Percentiles rank a stretch among this genome's conserved stretches.
These are phyloP conservation scores for Suillus lakei DNA, from an alignment of 768 basidiomycete species.

Conservation along the genomic window DNA sequence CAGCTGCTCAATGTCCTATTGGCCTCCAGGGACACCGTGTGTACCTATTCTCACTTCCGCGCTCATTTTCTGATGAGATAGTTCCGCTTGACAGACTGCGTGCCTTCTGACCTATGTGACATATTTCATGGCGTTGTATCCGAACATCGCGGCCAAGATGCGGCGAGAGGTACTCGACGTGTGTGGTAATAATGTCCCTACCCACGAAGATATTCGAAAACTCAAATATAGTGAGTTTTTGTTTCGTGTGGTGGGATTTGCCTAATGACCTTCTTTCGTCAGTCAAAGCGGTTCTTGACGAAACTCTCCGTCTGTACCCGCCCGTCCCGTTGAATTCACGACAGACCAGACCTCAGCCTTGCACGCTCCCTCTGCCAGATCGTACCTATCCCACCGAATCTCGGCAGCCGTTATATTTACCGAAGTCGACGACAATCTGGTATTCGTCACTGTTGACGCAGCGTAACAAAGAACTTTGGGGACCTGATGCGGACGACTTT, in stretches of 20 bases:
- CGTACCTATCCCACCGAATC: constrained; percentile 45
- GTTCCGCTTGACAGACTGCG: constrained; percentile 54
- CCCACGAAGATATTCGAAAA: constrained; percentile 58
- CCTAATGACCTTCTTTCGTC: constrained; percentile 16
- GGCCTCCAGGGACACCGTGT: constrained; percentile 78
- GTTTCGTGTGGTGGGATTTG: constrained; percentile 8
- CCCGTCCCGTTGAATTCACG: constrained; percentile 78
- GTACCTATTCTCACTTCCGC: constrained; percentile 24
- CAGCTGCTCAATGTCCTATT: constrained; percentile 79
- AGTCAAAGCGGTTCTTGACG: constrained; percentile 82
- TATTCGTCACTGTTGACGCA: constrained; percentile 69
- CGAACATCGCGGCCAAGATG: constrained; percentile 55
- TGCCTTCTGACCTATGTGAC: constrained; percentile 69
- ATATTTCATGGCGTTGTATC: constrained; percentile 72
- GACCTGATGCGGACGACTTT: constrained; percentile 75
- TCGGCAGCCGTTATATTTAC: constrained; percentile 59
- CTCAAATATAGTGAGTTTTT: constrained; percentile 66
- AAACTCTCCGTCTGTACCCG: constrained; percentile 78
- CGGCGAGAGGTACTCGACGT: constrained; percentile 64
- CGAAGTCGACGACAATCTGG: constrained; percentile 57
- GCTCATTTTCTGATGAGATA: not conserved
- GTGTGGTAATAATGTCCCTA: constrained; percentile 56
- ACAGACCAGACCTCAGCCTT: constrained; percentile 53
- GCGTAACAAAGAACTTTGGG: constrained; percentile 72
- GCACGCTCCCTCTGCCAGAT: constrained; percentile 57